phyloP scores from a whole-genome alignment of 345 rosid genomes.

The Brassica cretica region DNA sequence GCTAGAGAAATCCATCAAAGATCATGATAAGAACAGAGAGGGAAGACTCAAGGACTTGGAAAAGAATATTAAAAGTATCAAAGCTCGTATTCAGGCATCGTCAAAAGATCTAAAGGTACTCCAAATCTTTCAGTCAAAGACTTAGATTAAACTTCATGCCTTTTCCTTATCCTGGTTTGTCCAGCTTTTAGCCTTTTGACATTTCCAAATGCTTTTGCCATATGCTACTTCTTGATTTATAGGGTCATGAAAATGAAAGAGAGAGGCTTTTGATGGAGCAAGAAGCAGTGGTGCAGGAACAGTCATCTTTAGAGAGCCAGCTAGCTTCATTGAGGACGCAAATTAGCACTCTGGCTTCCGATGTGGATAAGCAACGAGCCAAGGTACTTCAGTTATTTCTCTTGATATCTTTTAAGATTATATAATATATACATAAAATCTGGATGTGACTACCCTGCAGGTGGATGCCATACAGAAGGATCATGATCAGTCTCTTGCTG shows the following conservation, averaged over 20 bases:
- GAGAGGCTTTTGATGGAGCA: constrained; percentile 83
- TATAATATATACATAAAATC: neutral
- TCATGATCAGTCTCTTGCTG: constrained; percentile 61
- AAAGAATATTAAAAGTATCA: constrained; percentile 63
- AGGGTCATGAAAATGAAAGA: constrained; percentile 77
- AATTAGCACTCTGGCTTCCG: constrained; percentile 54
- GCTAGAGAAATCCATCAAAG: constrained; percentile 80
- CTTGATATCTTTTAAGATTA: neutral
- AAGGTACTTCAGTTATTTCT: constrained; percentile 52
- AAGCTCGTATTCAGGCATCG: constrained; percentile 68
- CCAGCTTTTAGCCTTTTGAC: constrained; percentile 5
- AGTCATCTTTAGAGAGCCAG: constrained; percentile 70
- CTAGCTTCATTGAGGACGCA: constrained; percentile 58
- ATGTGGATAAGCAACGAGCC: constrained; percentile 61
- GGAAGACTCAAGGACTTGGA: constrained; percentile 80
- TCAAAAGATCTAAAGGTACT: constrained; percentile 82
- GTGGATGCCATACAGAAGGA: constrained; percentile 51
- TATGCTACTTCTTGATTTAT: constrained; percentile 26
- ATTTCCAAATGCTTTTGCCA: constrained; percentile 11
- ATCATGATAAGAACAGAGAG: constrained; percentile 76
- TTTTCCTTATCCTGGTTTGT: constrained; percentile 17
- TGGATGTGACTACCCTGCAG: constrained; percentile 46
- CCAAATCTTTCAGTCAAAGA: constrained; percentile 6
- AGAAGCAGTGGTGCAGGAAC: constrained; percentile 72
- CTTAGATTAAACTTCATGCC: neutral